Base-by-base conservation (phyloP, 768 basidiomycete species). In the Inosperma sp. region DNA sequence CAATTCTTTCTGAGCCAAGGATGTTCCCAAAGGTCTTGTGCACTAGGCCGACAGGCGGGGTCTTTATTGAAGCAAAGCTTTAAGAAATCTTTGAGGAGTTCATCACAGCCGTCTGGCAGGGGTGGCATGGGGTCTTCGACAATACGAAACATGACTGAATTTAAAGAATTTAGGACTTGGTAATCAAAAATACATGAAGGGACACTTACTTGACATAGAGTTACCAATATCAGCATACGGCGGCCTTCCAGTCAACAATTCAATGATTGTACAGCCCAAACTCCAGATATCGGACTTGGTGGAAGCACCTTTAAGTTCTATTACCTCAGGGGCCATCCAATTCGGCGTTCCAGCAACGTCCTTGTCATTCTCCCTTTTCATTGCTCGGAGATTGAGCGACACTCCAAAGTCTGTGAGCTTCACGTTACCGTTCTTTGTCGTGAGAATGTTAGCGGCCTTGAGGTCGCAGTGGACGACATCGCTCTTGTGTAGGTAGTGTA, bases 281-380 rank as follows among this genome's bases (percentile, higher is more conserved):
- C 93, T 95, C 93, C 93, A 96, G 26, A 96, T 94, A 64, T 96
- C 93, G 22, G 90, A 86, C 60, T 93, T 93, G 0, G 86, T 77
- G n/a, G 89, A 87, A 7, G 95, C 90, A 3, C 94, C 94, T 65
- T 93, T 88, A 49, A 98, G 79, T 64, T 93, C 86, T 55, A 99
- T 98, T 44, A 97, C 90, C 68, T 99, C 95, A 2, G 95, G 95
- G 9, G 94, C 94, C 93, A 99, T 98, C 95, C 95, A 99, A 62
- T 97, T 95, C 12, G 95, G 95, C 8, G 95, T 99, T 8, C 95
- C 95, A 7, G 88, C 86, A 22, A 92, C 87, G 59, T 88, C 88
- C 64, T 88, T 85, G 58, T 48, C n/a, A n/a, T 82, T 84, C 62
- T 90, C 87, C 21, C 81, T 77, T 59, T 86, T 87, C 79, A 98